These are phyloP conservation scores for Clarireedia hainanense DNA, from an alignment of 2,329 filamentous ascomycete genomes.

Conservation along the genomic window DNA sequence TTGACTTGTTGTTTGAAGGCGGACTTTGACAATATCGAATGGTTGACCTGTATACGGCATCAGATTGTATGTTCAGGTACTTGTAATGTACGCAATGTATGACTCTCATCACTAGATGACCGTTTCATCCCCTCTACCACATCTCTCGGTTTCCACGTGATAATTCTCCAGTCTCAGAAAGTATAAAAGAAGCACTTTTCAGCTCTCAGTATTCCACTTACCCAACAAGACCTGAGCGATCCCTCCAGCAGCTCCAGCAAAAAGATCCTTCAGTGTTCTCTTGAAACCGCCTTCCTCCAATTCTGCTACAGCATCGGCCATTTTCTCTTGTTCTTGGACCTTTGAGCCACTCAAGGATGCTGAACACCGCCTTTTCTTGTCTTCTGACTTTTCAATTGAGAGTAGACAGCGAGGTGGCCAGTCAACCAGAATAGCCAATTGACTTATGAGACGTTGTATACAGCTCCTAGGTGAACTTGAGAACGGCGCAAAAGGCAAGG, in stretches of 20 bases:
- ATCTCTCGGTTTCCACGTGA: conserved; percentile 8
- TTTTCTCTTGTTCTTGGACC: conserved; percentile 10
- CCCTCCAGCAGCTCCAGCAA: conserved; percentile 83
- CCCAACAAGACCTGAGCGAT: conserved; percentile 90
- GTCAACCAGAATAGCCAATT: no score
- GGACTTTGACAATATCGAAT: conserved; percentile 94
- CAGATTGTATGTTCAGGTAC: conserved; percentile 10
- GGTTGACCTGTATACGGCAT: conserved; percentile 47
- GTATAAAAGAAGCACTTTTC: background rate
- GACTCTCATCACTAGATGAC: no score
- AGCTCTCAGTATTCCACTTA: conserved; percentile 39
- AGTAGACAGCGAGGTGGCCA: no score
- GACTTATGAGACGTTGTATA: no score
- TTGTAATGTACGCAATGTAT: background rate
- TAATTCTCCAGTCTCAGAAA: background rate
- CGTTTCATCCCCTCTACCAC: no score
- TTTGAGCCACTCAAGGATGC: background rate
- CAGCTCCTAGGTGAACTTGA: no score
- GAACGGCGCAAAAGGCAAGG: background rate
- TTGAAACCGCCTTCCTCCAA: conserved; percentile 26
- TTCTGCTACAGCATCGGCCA: conserved; percentile 27
- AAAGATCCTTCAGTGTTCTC: conserved; percentile 64
- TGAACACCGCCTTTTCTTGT: background rate
- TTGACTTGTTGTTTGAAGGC: conserved; percentile 78
- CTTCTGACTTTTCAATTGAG: background rate